phyloP scores from a whole-genome alignment of 2,329 filamentous ascomycete genomes.

The Colletotrichum navitas region DNA sequence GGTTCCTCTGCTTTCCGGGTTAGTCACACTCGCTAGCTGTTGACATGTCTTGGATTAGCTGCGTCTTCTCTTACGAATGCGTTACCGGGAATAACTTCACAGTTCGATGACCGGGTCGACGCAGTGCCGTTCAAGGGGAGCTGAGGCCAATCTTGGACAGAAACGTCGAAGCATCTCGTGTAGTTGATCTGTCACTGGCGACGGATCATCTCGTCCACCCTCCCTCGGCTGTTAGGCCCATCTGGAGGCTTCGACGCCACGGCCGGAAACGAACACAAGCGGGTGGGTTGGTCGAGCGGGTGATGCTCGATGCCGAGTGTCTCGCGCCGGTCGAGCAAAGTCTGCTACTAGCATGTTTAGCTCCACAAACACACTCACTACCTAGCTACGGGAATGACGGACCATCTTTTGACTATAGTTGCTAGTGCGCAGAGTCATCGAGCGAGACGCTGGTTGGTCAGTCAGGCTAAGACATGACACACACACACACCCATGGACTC shows the following conservation, averaged over 20 bases:
- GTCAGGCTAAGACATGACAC: conserved; percentile 3
- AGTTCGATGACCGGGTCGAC: not conserved
- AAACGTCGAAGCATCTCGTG: conserved; percentile 1
- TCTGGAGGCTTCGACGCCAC: conserved; percentile 4
- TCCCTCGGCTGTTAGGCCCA: not conserved
- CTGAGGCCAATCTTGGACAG: conserved; percentile 26
- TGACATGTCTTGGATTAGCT: not conserved
- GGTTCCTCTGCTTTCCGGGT: not conserved
- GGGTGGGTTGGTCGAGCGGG: not conserved
- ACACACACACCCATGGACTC: not conserved
- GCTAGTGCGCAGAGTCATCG: not conserved
- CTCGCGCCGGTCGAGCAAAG: not conserved
- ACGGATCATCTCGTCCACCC: not conserved
- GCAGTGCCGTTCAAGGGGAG: not conserved
- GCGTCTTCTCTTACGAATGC: conserved; percentile 16
- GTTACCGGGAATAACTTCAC: not conserved
- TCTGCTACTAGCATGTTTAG: not conserved
- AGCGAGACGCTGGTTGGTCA: conserved; percentile 21
- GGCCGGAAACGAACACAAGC: conserved; percentile 20
- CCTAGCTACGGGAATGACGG: conserved; percentile 25
- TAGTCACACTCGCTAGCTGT: not conserved
- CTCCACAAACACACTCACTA: not conserved
- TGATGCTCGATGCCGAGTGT: not conserved
- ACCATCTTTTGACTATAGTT: conserved; percentile 4
- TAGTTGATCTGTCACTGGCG: conserved; percentile 29